phyloP scores from a whole-genome alignment of 768 basidiomycete genomes.

The Termitomyces titanicus region DNA sequence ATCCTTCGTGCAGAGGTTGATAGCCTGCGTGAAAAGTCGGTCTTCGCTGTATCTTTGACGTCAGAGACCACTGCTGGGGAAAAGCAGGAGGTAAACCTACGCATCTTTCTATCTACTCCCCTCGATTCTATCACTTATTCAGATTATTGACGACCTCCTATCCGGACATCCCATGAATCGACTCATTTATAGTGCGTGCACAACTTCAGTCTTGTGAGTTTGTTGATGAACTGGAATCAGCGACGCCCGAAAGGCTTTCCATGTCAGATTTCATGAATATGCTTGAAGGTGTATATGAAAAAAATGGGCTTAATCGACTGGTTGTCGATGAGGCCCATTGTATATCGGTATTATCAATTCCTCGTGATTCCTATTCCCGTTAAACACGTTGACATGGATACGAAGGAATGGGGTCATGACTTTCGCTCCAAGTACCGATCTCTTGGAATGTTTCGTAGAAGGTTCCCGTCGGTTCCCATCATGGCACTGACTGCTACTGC shows the following conservation, averaged over 20 bases:
- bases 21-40: conserved; percentile 46
- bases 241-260: conserved; percentile 74
- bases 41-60: conserved; percentile 58
- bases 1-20: conserved; percentile 50
- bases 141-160: conserved; percentile 63
- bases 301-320: conserved; percentile 61
- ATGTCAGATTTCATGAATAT: conserved; percentile 48
- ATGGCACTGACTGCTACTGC: conserved; percentile 89
- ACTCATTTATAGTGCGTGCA: conserved; percentile 66
- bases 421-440: conserved; percentile 73
- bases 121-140: not conserved
- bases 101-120: not conserved
- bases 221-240: conserved; percentile 28
- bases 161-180: conserved; percentile 56
- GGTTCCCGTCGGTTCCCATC: conserved; percentile 69
- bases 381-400: not conserved
- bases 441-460: conserved; percentile 66
- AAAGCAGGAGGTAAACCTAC: conserved; percentile 43
- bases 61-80: conserved; percentile 61
- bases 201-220: not conserved
- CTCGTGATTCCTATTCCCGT: not conserved
- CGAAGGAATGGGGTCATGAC: conserved; percentile 82
- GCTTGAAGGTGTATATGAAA: conserved; percentile 47
- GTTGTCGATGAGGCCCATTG: conserved; percentile 89
- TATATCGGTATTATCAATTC: conserved; percentile 59